phyloP scores from a whole-genome alignment of 108 stramenopile genomes.

The Cyclotella baltica region DNA sequence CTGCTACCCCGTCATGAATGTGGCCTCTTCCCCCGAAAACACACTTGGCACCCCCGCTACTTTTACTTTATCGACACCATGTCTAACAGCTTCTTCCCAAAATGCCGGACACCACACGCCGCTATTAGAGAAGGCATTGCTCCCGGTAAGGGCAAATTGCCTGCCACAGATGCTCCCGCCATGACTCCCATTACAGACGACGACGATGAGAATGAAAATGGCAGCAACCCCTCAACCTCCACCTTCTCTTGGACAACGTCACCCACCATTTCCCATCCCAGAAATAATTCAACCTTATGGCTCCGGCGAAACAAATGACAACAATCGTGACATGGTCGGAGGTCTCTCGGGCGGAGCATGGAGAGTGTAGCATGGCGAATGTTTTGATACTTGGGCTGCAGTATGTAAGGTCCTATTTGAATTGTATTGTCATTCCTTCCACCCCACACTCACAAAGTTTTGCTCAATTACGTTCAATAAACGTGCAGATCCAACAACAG shows the following conservation, averaged over 20 bases:
- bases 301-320: neutral
- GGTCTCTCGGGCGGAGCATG: conserved; percentile 9
- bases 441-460: no score
- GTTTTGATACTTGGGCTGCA: no score
- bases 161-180: neutral
- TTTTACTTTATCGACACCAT: conserved; percentile 20
- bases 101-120: conserved; percentile 14
- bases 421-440: no score
- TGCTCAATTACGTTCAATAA: no score
- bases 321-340: neutral
- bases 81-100: conserved; percentile 9
- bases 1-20: conserved; percentile 17
- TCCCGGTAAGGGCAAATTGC: neutral
- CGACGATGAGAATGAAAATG: neutral
- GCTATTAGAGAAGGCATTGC: conserved; percentile 13
- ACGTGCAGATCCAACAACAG: conserved; percentile 41
- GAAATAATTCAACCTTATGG: no score
- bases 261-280: no score
- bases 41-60: conserved; percentile 2
- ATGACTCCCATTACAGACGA: neutral
- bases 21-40: conserved; percentile 7
- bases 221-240: no score
- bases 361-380: no score
- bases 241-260: no score
- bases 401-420: no score